Evolutionary conservation across 371 early-diverging fungal species (phyloP), one percentile per base, ranked within the genome.

Genomic region (Umbelopsis sp.): DNA sequence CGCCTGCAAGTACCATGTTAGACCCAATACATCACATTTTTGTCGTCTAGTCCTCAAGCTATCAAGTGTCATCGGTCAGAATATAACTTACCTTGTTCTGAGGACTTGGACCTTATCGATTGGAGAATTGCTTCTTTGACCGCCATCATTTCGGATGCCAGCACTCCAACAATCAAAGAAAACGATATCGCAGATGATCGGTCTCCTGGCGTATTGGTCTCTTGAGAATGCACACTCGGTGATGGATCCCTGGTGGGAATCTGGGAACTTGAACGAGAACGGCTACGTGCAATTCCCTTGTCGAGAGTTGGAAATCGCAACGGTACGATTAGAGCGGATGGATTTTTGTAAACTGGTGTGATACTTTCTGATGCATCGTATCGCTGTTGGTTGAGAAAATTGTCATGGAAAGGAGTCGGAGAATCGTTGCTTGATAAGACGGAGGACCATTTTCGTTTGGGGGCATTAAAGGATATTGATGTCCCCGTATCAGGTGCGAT

Each of bases 141-240:
- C 8, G 32, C 12, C 57, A 57, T 57, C 57, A 57, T 57, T 29
- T 57, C 57, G 14, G 57, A 37, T 5, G 57, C 57, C 16, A 57
- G n/a, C 18, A 57, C 12, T 18, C 29, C 57, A 35, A 57, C 57
- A 5, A 57, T 57, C 18, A 35, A 12, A 37, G 32, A 35, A 35
- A 18, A 57, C n/a, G 57, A 57, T 10, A 8, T 18, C 16, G 29
- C 10, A 11, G 35, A 18, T 57, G 35, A 4, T 10, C 12, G 12
- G 11, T 57, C 57, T 29, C 1, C 14, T 35, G 57, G 11, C 7
- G 35, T 11, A 29, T 18, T 35, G 29, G 16, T 12, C 8, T 57
- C 35, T 57, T 57, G 57, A 8, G 35, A 29, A 10, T 11, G 29
- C 35, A 18, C 18, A 35, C 29, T 18, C 14, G 29, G 57, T 10